phyloP scores from a whole-genome alignment of 345 rosid species.

The Bruguiera sexangula region DNA sequence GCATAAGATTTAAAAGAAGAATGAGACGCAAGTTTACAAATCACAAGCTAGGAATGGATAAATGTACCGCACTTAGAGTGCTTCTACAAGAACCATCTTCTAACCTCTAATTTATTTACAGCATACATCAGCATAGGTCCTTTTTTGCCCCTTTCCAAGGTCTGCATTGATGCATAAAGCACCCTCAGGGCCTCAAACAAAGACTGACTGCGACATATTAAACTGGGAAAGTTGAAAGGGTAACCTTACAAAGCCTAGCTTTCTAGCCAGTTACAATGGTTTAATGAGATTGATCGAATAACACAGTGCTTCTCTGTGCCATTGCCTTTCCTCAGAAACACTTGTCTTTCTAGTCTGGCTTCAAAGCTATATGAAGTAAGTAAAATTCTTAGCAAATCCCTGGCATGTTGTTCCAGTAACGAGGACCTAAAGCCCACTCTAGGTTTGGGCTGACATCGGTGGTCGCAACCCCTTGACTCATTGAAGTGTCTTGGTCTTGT shows the following conservation, averaged over 20 bases:
- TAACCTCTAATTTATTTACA: neutral
- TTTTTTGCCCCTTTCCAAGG: neutral
- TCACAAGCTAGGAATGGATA: too few species aligned
- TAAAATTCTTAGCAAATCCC: conserved; percentile 37
- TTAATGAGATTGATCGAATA: too few species aligned
- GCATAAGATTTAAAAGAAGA: too few species aligned
- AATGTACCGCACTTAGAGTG: neutral
- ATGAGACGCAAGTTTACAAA: too few species aligned
- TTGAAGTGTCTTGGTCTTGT: conserved; percentile 9
- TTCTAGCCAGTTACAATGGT: neutral
- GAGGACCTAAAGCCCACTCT: conserved; percentile 32
- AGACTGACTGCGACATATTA: neutral
- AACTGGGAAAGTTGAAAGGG: neutral
- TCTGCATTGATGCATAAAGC: neutral
- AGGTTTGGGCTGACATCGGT: conserved; percentile 22
- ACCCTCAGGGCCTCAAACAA: neutral
- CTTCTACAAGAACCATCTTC: neutral
- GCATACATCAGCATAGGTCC: neutral
- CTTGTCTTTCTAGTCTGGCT: neutral
- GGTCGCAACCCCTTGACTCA: conserved; percentile 5
- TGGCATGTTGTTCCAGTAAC: conserved; percentile 64
- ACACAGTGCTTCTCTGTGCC: too few species aligned
- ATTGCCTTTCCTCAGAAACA: neutral
- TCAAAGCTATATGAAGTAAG: neutral
- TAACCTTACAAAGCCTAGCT: neutral